Evolutionary conservation across 2,329 filamentous ascomycete species (phyloP), one percentile per base, ranked within the genome.

Genomic region (Thielaviopsis musarum): DNA sequence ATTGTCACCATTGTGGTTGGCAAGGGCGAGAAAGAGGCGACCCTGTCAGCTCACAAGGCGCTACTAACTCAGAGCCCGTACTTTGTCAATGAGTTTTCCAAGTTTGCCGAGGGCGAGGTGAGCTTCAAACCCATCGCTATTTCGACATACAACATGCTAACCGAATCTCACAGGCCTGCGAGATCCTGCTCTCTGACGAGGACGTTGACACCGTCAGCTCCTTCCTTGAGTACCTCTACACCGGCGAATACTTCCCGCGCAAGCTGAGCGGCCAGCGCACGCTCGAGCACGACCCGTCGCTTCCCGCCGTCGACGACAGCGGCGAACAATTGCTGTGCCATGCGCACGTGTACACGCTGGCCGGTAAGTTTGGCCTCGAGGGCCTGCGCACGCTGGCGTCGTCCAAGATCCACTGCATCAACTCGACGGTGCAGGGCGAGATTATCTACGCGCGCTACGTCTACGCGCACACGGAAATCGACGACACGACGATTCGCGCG

Each of bases 401-500:
- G 69, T 83, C 81, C 69, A 96, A 96, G 76, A 95, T 96, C 66
- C 89, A 95, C 75, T 88, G 88, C 69, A 87, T 95, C 66, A 85
- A 90, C 68, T 88, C 85, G 52, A 94, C 87, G 0, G 88, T 89
- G 41, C 85, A 85, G 72, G 91, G 89, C 70, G 91, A 96, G 75
- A 91, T 96, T 67, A 82, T 84, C 26, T 96, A 95, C 71, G 91
- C 91, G 9, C 83, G 89, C 69, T 96, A 90, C 73, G 87, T 95
- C 34, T 95, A 95, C 75, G 82, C 81, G 62, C 82, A 88, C 72
- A 93, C 87, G 12, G 71, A 73, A 59, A 71, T 77, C 55, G 81
- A 86, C 62, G 88, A 95, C 70, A 74, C 72, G 13, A 81, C 80
- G 2, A 88, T 95, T 66, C 83, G 90, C 65, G 86, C 82, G 64